These are phyloP conservation scores for Termitomyces sp. DNA, from an alignment of 768 basidiomycete species.

Conservation along the genomic window DNA sequence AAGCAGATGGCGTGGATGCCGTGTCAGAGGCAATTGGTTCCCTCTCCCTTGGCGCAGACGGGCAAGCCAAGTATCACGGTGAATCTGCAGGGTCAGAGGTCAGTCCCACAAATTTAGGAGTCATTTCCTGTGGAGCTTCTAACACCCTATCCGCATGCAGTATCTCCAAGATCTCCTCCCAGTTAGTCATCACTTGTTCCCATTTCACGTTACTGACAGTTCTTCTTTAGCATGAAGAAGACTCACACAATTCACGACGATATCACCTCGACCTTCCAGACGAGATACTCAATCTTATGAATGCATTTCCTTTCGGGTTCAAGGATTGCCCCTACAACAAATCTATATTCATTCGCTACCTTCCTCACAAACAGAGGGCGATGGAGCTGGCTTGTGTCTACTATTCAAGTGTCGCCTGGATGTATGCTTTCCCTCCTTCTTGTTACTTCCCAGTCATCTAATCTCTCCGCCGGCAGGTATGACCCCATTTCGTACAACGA, in stretches of 20 bases:
- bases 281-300: constrained; percentile 38
- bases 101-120: not conserved
- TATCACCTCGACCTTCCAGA: constrained; percentile 30
- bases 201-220: not conserved
- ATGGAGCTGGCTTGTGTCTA: constrained; percentile 36
- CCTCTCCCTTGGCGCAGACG: constrained; percentile 42
- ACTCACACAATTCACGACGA: constrained; percentile 9
- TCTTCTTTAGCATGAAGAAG: constrained; percentile 16
- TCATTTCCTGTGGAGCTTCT: not conserved
- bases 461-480: constrained; percentile 26
- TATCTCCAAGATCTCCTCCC: constrained; percentile 35
- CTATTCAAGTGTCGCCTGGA: constrained; percentile 40
- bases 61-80: constrained; percentile 46
- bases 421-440: constrained; percentile 28
- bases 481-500: constrained; percentile 39
- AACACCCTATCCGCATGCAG: constrained; percentile 14
- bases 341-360: constrained; percentile 29
- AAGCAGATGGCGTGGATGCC: constrained; percentile 19
- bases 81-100: constrained; percentile 48
- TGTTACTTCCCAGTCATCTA: constrained; percentile 1
- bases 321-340: constrained; percentile 32
- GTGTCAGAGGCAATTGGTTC: constrained; percentile 40
- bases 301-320: constrained; percentile 46
- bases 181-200: constrained; percentile 15
- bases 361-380: constrained; percentile 35